phyloP scores from a whole-genome alignment of 768 basidiomycete species.

The Phylloporus rhodoxanthus region DNA sequence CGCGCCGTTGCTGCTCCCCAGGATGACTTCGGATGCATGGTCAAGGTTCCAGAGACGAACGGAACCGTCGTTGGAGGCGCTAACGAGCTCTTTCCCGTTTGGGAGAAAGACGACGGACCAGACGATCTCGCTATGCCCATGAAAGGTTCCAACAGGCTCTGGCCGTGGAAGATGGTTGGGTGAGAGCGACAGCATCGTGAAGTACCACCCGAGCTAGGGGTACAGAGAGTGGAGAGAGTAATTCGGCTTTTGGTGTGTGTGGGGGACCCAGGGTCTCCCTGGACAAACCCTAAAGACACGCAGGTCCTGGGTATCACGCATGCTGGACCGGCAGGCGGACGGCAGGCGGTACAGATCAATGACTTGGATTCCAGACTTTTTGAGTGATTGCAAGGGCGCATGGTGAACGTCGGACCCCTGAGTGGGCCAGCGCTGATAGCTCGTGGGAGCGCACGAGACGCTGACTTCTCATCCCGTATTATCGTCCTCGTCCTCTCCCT shows the following conservation, averaged over 20 bases:
- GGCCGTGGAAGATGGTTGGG: constrained; percentile 25
- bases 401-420: constrained; percentile 25
- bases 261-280: constrained; percentile 21
- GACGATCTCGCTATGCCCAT: constrained; percentile 26
- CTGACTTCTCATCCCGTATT: constrained; percentile 3
- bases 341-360: constrained; percentile 31
- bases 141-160: constrained; percentile 17
- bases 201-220: constrained; percentile 21
- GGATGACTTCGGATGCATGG: constrained; percentile 20
- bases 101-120: constrained; percentile 28
- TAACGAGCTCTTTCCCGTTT: constrained; percentile 20
- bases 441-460: constrained; percentile 25
- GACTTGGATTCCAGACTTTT: constrained; percentile 28
- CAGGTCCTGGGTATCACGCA: constrained; percentile 27
- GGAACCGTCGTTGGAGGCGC: constrained; percentile 28
- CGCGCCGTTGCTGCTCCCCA: constrained; percentile 17
- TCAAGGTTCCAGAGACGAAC: constrained; percentile 28
- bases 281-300: constrained; percentile 29
- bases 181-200: constrained; percentile 29
- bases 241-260: constrained; percentile 20
- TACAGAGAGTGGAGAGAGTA: constrained; percentile 14
- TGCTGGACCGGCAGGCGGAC: constrained; percentile 30
- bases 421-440: constrained; percentile 24
- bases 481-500: background rate
- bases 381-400: constrained; percentile 22